phyloP scores from a whole-genome alignment of 768 basidiomycete species.

The Neoboletus subvelutipes region DNA sequence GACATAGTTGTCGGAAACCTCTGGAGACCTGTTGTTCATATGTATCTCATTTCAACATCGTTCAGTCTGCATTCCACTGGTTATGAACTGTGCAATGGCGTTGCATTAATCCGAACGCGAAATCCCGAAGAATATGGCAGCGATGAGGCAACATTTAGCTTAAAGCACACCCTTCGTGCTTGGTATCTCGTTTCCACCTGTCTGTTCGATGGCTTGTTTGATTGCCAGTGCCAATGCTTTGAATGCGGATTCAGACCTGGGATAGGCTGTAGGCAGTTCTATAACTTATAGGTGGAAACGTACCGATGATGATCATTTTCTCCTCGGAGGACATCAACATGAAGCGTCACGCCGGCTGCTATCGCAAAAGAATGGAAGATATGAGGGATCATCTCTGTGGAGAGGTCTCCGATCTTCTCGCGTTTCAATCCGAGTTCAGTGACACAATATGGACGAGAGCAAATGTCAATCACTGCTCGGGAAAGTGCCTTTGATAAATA shows the following conservation, averaged over 20 bases:
- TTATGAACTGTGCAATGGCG: background rate
- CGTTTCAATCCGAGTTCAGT: conserved; percentile 84
- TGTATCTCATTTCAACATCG: conserved; percentile 17
- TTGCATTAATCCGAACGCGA: background rate
- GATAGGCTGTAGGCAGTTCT: background rate
- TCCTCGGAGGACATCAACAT: conserved; percentile 91
- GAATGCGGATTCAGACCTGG: conserved; percentile 94
- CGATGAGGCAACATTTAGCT: conserved; percentile 4
- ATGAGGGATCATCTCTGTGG: conserved; percentile 98
- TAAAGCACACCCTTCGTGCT: conserved; percentile 95
- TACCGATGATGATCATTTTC: conserved; percentile 98
- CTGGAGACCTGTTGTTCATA: conserved; percentile 6
- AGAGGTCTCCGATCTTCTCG: conserved; percentile 92
- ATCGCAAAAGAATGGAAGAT: conserved; percentile 98
- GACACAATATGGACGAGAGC: conserved; percentile 94
- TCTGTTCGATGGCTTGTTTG: conserved; percentile 87
- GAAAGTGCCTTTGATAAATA: conserved; percentile 74
- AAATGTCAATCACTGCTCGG: conserved; percentile 96
- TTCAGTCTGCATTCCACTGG: background rate
- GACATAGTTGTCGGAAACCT: conserved; percentile 2
- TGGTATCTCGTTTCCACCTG: conserved; percentile 87
- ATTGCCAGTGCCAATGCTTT: conserved; percentile 96
- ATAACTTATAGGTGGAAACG: conserved; percentile 20
- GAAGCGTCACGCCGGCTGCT: conserved; percentile 89
- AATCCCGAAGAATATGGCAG: background rate